Evolutionary conservation across 2,329 filamentous ascomycete genomes (phyloP).

Genomic region (Fusarium xylarioides): DNA sequence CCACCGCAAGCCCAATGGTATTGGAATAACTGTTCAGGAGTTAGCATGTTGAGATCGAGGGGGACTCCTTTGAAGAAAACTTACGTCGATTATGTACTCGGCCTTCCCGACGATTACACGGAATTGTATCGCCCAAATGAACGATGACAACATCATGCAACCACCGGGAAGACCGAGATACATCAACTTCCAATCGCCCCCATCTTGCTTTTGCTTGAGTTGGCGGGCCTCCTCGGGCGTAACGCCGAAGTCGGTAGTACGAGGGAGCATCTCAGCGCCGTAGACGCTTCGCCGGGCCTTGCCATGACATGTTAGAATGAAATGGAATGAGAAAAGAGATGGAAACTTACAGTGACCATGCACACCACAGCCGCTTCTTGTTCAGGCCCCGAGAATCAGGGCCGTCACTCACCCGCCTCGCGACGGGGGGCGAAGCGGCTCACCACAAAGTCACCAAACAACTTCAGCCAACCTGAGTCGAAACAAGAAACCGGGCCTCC

Average conservation of each 20-base stretch:
- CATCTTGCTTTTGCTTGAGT: rapidly evolving
- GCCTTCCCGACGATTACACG: no score
- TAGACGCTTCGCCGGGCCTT: neutral
- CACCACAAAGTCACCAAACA: neutral
- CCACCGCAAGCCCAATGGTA: no score
- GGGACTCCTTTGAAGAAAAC: no score
- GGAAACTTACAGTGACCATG: neutral
- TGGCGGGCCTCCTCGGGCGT: neutral
- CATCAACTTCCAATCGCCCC: no score
- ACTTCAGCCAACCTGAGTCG: neutral
- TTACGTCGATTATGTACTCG: no score
- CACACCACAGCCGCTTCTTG: neutral
- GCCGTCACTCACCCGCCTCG: neutral
- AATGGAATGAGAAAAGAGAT: neutral
- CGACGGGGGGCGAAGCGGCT: neutral
- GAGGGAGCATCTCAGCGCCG: neutral
- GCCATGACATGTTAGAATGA: neutral
- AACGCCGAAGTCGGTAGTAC: rapidly evolving
- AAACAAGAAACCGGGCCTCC: neutral
- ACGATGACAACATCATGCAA: no score
- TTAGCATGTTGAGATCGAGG: no score
- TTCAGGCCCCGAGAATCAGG: neutral
- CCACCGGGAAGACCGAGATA: no score
- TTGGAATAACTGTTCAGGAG: no score
- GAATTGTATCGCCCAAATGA: no score